Conservation (phyloP, 2,329 filamentous ascomycete genomes). For the Xylaria digitata region DNA sequence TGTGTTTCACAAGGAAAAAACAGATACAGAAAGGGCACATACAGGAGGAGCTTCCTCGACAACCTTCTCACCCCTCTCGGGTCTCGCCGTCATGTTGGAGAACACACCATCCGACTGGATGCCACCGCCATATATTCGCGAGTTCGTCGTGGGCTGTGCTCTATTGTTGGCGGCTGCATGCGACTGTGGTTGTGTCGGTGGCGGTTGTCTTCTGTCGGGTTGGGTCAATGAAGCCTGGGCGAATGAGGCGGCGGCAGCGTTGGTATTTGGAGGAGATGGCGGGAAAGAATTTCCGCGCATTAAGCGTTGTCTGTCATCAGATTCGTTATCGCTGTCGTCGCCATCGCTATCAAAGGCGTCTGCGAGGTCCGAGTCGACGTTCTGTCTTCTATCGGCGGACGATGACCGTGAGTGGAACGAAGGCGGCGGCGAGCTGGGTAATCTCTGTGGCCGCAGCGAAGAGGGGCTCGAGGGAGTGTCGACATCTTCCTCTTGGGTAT, state of each 20-base stretch:
- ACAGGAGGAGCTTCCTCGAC: constrained; percentile 92
- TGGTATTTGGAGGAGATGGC: constrained; percentile 38
- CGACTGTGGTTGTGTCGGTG: constrained; percentile 44
- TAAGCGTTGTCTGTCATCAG: constrained; percentile 85
- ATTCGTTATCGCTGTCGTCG: constrained; percentile 76
- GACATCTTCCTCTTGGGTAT: constrained; percentile 67
- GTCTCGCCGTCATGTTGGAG: constrained; percentile 92
- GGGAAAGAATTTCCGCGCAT: constrained; percentile 73
- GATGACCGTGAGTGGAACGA: constrained; percentile 90
- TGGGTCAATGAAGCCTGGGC: constrained; percentile 37
- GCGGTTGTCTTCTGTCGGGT: constrained; percentile 37
- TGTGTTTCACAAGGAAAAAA: background rate
- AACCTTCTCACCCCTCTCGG: constrained; percentile 79
- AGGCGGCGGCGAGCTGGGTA: constrained; percentile 74
- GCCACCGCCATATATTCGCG: constrained; percentile 74
- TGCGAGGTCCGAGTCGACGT: constrained; percentile 82
- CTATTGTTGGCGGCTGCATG: background rate
- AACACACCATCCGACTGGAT: constrained; percentile 94
- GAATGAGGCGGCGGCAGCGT: constrained; percentile 16
- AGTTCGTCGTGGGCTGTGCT: constrained; percentile 41
- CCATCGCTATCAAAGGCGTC: constrained; percentile 91
- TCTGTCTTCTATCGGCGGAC: constrained; percentile 64
- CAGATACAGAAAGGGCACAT: constrained; percentile 55
- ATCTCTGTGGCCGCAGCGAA: constrained; percentile 51
- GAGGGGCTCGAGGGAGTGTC: constrained; percentile 50